Evolutionary conservation across 192 early-diverging fungal genomes (phyloP).

Genomic region (Podila horticola): DNA sequence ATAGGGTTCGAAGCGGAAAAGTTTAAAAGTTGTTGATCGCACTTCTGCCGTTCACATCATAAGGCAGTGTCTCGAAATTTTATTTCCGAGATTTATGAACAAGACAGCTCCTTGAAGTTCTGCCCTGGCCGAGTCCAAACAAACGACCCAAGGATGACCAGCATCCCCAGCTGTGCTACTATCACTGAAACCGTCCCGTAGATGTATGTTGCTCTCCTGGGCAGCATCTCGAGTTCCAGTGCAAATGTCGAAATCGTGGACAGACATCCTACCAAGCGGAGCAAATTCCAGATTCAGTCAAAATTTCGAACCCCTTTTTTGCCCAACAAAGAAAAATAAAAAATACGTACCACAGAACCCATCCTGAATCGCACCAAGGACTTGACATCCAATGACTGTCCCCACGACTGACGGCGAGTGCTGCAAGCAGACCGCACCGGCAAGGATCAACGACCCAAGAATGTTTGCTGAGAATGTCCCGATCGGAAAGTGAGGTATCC

Average conservation of each 20-base stretch:
- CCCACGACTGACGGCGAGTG: constrained; percentile 13
- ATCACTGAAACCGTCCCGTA: constrained; percentile 51
- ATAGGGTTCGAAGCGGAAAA: too few species aligned
- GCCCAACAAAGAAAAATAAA: background rate
- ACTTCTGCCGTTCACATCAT: too few species aligned
- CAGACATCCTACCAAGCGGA: constrained; percentile 42
- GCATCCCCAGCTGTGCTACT: constrained; percentile 46
- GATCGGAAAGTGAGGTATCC: constrained; percentile 46
- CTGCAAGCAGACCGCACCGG: constrained; percentile 51
- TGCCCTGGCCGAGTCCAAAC: constrained; percentile 48
- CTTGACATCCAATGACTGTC: constrained; percentile 31
- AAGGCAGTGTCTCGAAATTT: too few species aligned
- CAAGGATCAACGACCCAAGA: constrained; percentile 54
- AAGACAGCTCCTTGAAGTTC: background rate
- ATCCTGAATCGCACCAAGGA: constrained; percentile 55
- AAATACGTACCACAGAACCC: constrained; percentile 65
- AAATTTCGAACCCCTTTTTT: background rate
- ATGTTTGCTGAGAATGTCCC: constrained; percentile 66
- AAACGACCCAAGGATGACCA: constrained; percentile 54
- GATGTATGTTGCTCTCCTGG: constrained; percentile 33
- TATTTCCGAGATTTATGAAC: too few species aligned
- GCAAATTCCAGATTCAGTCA: background rate
- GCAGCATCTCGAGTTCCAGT: constrained; percentile 45
- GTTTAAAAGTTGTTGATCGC: too few species aligned
- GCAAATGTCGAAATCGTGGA: constrained; percentile 57